Conservation (phyloP, 2,329 filamentous ascomycete genomes). For the Cucurbitaria berberidis region DNA sequence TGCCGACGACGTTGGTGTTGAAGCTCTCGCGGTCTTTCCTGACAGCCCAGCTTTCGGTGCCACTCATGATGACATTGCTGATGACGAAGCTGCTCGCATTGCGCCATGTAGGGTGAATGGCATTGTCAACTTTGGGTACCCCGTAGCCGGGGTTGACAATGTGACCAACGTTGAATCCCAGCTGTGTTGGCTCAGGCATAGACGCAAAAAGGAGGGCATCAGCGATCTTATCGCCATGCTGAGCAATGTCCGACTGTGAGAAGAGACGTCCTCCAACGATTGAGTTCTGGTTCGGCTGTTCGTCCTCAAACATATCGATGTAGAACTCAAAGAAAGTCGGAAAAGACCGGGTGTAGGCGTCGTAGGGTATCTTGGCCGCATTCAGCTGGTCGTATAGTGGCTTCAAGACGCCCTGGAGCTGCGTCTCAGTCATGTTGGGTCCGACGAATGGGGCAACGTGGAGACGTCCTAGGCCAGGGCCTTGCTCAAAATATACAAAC, state of each 20-base stretch:
- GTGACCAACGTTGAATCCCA: constrained; percentile 42
- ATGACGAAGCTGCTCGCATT: constrained; percentile 46
- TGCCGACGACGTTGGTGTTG: constrained; percentile 41
- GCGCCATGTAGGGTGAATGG: constrained; percentile 44
- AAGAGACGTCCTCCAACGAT: constrained; percentile 44
- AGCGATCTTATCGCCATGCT: constrained; percentile 30
- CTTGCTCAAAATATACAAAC: constrained; percentile 46
- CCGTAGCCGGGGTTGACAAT: constrained; percentile 43
- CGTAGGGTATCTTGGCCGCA: constrained; percentile 40
- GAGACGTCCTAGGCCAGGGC: constrained; percentile 32
- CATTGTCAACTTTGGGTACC: constrained; percentile 39
- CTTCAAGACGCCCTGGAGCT: constrained; percentile 34
- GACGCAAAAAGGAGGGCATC: constrained; percentile 35
- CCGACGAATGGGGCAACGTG: constrained; percentile 44
- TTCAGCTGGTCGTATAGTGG: constrained; percentile 39
- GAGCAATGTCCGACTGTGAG: constrained; percentile 35
- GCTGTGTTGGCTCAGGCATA: constrained; percentile 23
- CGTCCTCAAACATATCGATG: constrained; percentile 46
- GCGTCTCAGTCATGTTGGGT: constrained; percentile 37
- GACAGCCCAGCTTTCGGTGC: constrained; percentile 38
- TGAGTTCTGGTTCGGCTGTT: constrained; percentile 35
- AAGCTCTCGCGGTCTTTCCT: constrained; percentile 35
- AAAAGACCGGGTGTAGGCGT: constrained; percentile 36
- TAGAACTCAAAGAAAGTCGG: constrained; percentile 47
- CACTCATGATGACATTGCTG: constrained; percentile 39